phyloP scores from a whole-genome alignment of 371 early-diverging fungal species.

The Circinella minor region DNA sequence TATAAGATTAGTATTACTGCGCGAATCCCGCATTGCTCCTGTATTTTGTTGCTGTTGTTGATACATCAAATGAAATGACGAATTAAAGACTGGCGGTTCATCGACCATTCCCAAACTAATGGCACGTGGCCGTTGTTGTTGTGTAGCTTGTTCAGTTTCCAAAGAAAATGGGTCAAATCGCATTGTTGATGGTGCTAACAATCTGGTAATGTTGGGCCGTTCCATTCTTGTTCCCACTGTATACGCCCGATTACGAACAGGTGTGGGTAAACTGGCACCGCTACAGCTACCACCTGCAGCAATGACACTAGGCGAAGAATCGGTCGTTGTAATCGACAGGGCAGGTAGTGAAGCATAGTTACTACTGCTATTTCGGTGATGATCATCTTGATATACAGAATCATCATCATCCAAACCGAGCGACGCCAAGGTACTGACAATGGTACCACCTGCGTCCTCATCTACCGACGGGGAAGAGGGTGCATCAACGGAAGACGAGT shows the following conservation, averaged over 20 bases:
- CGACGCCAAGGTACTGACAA: slow-evolving; percentile 68
- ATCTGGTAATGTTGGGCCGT: slow-evolving; percentile 16
- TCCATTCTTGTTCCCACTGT: slow-evolving; percentile 45
- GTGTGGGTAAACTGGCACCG: slow-evolving; percentile 18
- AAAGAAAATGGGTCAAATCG: slow-evolving; percentile 18
- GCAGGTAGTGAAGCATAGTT: slow-evolving; percentile 10
- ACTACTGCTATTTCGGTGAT: not conserved
- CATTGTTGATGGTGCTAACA: slow-evolving; percentile 16
- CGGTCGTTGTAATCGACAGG: slow-evolving; percentile 4
- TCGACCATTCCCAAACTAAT: slow-evolving; percentile 30
- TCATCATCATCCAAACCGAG: slow-evolving; percentile 70
- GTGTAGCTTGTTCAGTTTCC: slow-evolving; percentile 14
- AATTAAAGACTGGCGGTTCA: slow-evolving; percentile 9
- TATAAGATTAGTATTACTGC: slow-evolving; percentile 15
- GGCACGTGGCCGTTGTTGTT: slow-evolving; percentile 26
- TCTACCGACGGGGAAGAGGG: not conserved
- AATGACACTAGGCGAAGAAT: not conserved
- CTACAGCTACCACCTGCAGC: not conserved
- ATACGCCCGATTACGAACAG: slow-evolving; percentile 63
- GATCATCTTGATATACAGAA: not conserved
- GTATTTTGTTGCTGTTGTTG: slow-evolving; percentile 15
- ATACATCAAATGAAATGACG: slow-evolving; percentile 14
- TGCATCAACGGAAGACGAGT: slow-evolving; percentile 38
- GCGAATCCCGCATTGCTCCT: slow-evolving; percentile 9
- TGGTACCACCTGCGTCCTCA: slow-evolving; percentile 52